phyloP scores from a whole-genome alignment of 345 rosid species.

The Draba incana region DNA sequence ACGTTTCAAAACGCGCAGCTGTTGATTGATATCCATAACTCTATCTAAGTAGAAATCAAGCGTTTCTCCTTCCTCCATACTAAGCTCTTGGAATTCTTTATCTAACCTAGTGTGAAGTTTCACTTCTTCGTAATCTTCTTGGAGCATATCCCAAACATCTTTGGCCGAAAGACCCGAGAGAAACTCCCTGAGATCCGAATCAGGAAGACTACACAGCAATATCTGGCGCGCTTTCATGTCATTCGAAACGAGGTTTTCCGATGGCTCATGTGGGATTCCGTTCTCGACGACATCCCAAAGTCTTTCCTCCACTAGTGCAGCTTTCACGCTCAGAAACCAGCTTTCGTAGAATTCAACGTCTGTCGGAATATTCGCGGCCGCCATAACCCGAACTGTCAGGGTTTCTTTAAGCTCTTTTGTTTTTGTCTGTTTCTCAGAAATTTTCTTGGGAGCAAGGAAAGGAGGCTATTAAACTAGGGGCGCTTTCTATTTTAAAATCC shows the following conservation, averaged over 20 bases:
- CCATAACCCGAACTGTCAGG: no score
- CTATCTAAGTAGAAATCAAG: conserved; percentile 13
- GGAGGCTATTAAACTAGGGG: no score
- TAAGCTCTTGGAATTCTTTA: conserved; percentile 14
- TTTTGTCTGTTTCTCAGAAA: no score
- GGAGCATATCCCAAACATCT: no score
- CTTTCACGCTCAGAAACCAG: conserved; percentile 21
- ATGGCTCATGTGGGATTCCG: no score
- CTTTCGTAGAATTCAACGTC: background rate
- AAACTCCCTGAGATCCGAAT: no score
- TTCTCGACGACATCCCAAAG: conserved; percentile 28
- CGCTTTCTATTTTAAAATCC: no score
- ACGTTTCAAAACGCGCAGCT: background rate
- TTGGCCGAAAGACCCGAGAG: conserved; percentile 23
- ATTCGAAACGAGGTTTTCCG: no score
- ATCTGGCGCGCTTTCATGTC: no score
- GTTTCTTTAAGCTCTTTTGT: background rate
- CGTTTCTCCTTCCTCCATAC: conserved; percentile 24
- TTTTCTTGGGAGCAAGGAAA: no score
- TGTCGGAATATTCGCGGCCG: no score
- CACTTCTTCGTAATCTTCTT: conserved; percentile 19
- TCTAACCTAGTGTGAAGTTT: conserved; percentile 7
- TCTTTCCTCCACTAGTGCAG: background rate
- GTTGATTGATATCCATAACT: background rate
- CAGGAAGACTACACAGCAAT: no score